Evolutionary conservation across 768 basidiomycete species (phyloP).

Genomic region (Hygrophorus russula): DNA sequence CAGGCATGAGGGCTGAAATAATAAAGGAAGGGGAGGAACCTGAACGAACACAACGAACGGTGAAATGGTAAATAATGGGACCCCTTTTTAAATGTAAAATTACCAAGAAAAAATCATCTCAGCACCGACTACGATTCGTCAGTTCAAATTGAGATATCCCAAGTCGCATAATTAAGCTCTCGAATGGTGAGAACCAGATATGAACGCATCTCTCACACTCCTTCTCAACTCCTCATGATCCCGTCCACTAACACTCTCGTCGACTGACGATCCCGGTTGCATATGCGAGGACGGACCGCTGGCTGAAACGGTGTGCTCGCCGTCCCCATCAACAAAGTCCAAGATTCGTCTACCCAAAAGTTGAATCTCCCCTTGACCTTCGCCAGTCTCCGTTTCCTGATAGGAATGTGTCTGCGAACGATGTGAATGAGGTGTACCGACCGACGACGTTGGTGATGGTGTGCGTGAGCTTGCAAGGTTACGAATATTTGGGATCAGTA

Average conservation of each 20-base stretch:
- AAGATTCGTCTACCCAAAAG: conserved; percentile 75
- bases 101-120: no score
- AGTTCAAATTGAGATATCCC: no score
- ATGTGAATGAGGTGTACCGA: conserved; percentile 65
- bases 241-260: conserved; percentile 38
- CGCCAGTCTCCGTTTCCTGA: conserved; percentile 74
- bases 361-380: conserved; percentile 88
- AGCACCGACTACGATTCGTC: no score
- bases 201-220: conserved; percentile 77
- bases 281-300: conserved; percentile 57
- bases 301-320: conserved; percentile 45
- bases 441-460: conserved; percentile 59
- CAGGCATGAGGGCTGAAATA: no score
- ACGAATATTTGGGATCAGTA: conserved; percentile 80
- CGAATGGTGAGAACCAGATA: conserved; percentile 49
- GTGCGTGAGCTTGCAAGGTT: conserved; percentile 66
- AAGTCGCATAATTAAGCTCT: neutral
- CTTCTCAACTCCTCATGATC: conserved; percentile 75
- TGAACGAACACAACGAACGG: no score
- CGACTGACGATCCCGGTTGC: conserved; percentile 59
- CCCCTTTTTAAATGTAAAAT: no score
- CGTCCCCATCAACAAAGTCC: conserved; percentile 74
- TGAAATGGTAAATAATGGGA: no score
- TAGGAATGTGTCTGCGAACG: conserved; percentile 61
- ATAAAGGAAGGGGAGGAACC: no score